These are phyloP conservation scores for Acmispon strigosus DNA, from an alignment of 306 rosid genomes.

Conservation along the genomic window DNA sequence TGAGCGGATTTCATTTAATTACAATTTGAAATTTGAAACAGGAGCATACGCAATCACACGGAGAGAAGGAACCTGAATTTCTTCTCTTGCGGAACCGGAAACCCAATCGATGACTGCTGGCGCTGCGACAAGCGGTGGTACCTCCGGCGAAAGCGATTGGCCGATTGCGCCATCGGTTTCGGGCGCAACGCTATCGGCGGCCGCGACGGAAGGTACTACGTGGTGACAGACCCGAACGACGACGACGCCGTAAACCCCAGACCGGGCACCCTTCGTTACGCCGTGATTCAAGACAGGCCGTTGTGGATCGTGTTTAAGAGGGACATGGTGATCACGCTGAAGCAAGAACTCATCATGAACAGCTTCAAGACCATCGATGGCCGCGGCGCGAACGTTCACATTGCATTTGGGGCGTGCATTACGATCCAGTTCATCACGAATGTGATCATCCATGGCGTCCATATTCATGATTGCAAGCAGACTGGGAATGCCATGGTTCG, in stretches of 20 bases:
- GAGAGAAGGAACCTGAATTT: constrained; percentile 66
- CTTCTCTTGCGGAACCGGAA: constrained; percentile 86
- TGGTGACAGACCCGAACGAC: constrained; percentile 52
- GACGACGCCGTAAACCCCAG: constrained; percentile 69
- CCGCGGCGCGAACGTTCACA: constrained; percentile 82
- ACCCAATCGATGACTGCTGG: constrained; percentile 97
- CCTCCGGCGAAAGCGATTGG: constrained; percentile 54
- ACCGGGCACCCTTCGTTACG: constrained; percentile 91
- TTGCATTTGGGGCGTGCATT: constrained; percentile 85
- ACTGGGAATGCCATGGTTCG: constrained; percentile 98
- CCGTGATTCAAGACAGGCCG: constrained; percentile 79
- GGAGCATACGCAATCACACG: constrained; percentile 64
- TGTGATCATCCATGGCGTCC: constrained; percentile 80
- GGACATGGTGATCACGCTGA: constrained; percentile 89
- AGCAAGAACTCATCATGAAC: constrained; percentile 90
- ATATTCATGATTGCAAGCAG: constrained; percentile 77
- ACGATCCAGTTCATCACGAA: constrained; percentile 82
- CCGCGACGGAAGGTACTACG: constrained; percentile 76
- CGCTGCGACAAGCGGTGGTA: constrained; percentile 83
- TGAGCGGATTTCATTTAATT: too few relatives aligned
- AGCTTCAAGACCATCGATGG: constrained; percentile 96
- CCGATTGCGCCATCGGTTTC: constrained; percentile 80
- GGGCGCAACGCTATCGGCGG: constrained; percentile 93
- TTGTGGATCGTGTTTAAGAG: constrained; percentile 94
- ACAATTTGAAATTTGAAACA: constrained; percentile 10